Evolutionary conservation across 768 basidiomycete species (phyloP), one percentile per base, ranked within the genome.

Genomic region (Phlegmacium glaucopus): DNA sequence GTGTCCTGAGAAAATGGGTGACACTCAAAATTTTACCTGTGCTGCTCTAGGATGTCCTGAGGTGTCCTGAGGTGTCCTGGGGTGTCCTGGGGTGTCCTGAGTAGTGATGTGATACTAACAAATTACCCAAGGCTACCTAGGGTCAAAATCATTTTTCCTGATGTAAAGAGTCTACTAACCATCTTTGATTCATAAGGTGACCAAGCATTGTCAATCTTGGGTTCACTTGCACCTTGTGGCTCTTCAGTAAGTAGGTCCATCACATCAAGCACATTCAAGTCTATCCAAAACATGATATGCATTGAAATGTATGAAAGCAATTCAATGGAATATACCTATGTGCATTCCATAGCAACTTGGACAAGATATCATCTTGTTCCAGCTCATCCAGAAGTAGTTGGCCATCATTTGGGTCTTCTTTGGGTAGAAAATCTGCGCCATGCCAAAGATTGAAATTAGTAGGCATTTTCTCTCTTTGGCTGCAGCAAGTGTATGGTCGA

Each of bases 401-500:
- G 16, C 41, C 34, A 44, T 49, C 34, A 15, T 43, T 43, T 49
- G 41, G 47, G 41, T 44, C 48, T 44, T 49, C 30, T 44, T 49
- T 42, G 38, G 48, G 48, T 6, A 44, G 42, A 25, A 49, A 49
- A 49, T 49, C 48, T 43, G 42, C 47, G 36, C 47, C 16, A 22
- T 29, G 22, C 42, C 47, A 49, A 37, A 49, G 28, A 43, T 49
- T 25, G 26, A 41, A 42, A 37, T 53, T 27, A 29, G 29, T 27
- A 50, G 49, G 13, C 36, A 45, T 35, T 47, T 53, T 40, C 52
- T 53, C 34, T 53, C 52, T 42, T 50, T 41, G 17, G 16, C 37
- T 50, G 49, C 45, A 37, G 52, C 39, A 39, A 37, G 32, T 47
- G 49, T 49, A 44, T 49, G 52, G 26, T 54, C 37, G 18, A 54